Evolutionary conservation across 768 basidiomycete genomes (phyloP).

Genomic region (Rhodosporidiobolus odoratus): DNA sequence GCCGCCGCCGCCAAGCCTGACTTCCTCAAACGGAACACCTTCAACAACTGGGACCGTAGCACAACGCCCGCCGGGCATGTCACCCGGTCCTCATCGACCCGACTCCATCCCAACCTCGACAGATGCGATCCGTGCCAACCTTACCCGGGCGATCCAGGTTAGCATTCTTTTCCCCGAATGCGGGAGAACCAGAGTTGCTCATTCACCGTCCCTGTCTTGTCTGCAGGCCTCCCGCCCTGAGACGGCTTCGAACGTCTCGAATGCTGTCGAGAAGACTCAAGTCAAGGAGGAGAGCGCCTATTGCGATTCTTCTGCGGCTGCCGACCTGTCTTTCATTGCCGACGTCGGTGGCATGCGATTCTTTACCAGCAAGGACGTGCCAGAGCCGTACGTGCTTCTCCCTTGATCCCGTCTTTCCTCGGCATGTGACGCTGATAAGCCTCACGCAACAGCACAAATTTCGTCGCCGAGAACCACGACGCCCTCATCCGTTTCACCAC

Average conservation of each 20-base stretch:
- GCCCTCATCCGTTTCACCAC: conserved; percentile 59
- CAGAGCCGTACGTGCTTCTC: conserved; percentile 17
- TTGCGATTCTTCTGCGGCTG: conserved; percentile 39
- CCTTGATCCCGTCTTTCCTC: background rate
- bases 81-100: background rate
- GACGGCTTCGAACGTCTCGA: conserved; percentile 44
- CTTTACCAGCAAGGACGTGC: conserved; percentile 31
- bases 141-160: conserved; percentile 42
- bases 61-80: conserved; percentile 9
- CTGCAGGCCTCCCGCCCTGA: conserved; percentile 47
- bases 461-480: conserved; percentile 51
- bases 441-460: conserved; percentile 4
- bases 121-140: conserved; percentile 36
- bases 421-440: background rate
- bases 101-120: conserved; percentile 30
- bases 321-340: conserved; percentile 33
- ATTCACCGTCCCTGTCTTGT: conserved; percentile 26
- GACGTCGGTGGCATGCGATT: conserved; percentile 38
- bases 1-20: conserved; percentile 7
- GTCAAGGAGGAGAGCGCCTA: conserved; percentile 46
- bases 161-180: too few species aligned
- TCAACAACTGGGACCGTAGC: background rate
- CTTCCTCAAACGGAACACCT: background rate
- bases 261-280: conserved; percentile 43
- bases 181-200: background rate